Percentiles rank a stretch among this genome's conserved stretches.
phyloP scores from a whole-genome alignment of 2,329 filamentous ascomycete species.

The Xylaria sp. region DNA sequence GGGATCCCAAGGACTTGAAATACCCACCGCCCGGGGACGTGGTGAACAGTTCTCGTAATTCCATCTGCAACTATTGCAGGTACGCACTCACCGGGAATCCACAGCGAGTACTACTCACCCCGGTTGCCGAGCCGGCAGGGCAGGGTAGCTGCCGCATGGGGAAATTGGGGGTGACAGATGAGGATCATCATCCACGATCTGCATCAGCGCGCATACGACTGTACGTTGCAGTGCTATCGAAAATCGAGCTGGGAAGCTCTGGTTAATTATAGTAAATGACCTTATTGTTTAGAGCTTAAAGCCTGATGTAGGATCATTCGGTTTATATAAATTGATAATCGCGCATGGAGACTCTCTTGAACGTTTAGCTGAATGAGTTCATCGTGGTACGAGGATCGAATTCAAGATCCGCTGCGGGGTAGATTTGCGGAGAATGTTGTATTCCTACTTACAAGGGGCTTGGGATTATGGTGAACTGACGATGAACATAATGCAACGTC shows the following conservation, averaged over 20 bases:
- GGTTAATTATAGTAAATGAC: background rate
- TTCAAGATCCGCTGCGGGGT: background rate
- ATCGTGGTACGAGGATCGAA: background rate
- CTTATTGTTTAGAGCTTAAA: background rate
- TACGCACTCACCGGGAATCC: constrained; percentile 15
- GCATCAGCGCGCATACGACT: constrained; percentile 10
- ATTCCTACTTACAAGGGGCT: constrained; percentile 5
- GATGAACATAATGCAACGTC: constrained; percentile 4
- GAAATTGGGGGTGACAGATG: constrained; percentile 3
- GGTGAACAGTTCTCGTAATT: constrained; percentile 9
- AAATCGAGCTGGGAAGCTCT: background rate
- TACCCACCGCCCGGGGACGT: constrained; percentile 9
- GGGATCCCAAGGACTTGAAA: constrained; percentile 9
- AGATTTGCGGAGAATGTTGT: background rate
- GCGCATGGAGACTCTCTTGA: background rate
- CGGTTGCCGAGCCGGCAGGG: constrained; percentile 11
- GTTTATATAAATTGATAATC: background rate
- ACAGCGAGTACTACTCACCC: constrained; percentile 28
- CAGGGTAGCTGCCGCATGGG: constrained; percentile 23
- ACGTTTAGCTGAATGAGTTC: background rate
- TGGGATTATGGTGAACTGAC: constrained; percentile 1
- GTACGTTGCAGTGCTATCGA: background rate
- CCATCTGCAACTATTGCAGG: constrained; percentile 1
- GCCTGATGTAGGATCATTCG: background rate
- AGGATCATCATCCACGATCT: constrained; percentile 12